phyloP scores from a whole-genome alignment of 1,284 basidiomycete genomes.

The Amylostereum areolatum region DNA sequence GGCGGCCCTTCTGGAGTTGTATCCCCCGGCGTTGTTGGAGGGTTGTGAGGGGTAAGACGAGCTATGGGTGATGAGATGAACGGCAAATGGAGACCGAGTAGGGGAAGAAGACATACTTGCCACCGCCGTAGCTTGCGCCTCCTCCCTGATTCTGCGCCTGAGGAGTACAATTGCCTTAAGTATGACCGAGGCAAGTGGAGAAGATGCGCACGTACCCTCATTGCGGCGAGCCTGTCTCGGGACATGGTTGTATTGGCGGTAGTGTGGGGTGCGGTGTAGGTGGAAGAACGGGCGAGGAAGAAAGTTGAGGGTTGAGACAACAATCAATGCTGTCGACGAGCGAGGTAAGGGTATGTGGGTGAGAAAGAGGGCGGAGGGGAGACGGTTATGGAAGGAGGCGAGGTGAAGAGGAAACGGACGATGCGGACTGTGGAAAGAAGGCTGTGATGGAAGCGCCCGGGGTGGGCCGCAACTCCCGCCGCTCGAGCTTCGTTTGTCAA shows the following conservation, averaged over 20 bases:
- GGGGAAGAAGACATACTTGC: constrained; percentile 36
- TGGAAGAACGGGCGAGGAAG: constrained; percentile 10
- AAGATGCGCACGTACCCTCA: constrained; percentile 51
- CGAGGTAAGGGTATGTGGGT: constrained; percentile 10
- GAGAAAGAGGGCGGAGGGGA: constrained; percentile 14
- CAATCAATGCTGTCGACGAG: constrained; percentile 26
- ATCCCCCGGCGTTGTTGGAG: constrained; percentile 35
- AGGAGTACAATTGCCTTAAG: no score
- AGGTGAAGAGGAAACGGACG: background rate
- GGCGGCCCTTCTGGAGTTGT: constrained; percentile 35
- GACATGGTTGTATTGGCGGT: constrained; percentile 45
- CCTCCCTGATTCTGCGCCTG: constrained; percentile 67
- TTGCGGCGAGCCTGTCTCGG: constrained; percentile 77
- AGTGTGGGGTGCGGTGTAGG: constrained; percentile 13
- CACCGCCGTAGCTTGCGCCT: constrained; percentile 32
- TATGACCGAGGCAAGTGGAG: background rate
- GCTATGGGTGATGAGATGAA: constrained; percentile 23
- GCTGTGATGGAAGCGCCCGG: constrained; percentile 6
- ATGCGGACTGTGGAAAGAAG: constrained; percentile 2
- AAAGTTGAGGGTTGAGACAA: constrained; percentile 12
- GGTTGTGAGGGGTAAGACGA: constrained; percentile 65
- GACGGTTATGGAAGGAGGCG: constrained; percentile 8
- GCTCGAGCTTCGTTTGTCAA: background rate
- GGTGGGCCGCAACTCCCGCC: background rate
- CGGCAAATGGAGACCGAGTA: constrained; percentile 2